A percentile compares a stretch with the other conserved stretches of the same genome.
Evolutionary conservation across 2,329 filamentous ascomycete species (phyloP).

Genomic region (Byssochlamys sp.): DNA sequence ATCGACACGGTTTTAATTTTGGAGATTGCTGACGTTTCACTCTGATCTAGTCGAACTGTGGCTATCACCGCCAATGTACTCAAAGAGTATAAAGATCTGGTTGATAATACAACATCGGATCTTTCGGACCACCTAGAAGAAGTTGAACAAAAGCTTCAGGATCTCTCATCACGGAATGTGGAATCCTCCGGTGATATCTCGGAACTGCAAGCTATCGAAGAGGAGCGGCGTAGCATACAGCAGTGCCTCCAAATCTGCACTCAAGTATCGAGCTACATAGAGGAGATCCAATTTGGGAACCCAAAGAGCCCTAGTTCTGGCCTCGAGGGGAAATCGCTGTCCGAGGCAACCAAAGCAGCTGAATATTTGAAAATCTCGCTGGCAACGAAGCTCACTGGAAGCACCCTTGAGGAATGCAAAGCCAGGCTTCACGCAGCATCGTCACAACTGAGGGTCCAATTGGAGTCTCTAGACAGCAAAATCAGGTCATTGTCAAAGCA

Average conservation of each 20-base stretch:
- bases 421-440: conserved; percentile 12
- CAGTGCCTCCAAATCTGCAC: conserved; percentile 27
- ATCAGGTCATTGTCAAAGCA: conserved; percentile 6
- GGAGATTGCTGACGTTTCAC: neutral
- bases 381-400: neutral
- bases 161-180: conserved; percentile 9
- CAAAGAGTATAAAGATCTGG: conserved; percentile 24
- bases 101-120: conserved; percentile 23
- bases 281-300: conserved; percentile 12
- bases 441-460: conserved; percentile 12
- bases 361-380: too few species aligned
- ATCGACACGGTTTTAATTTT: neutral
- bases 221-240: conserved; percentile 26
- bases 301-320: neutral
- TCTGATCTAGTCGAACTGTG: conserved; percentile 9
- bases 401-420: conserved; percentile 9
- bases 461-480: conserved; percentile 14
- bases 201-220: conserved; percentile 15
- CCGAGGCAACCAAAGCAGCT: too few species aligned
- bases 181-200: too few species aligned
- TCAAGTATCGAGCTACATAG: conserved; percentile 23
- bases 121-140: conserved; percentile 25
- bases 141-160: conserved; percentile 20
- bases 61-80: conserved; percentile 15
- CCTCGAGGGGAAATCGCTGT: too few species aligned